Base-by-base conservation (phyloP, 768 basidiomycete genomes). In the Termitomyces sp. region DNA sequence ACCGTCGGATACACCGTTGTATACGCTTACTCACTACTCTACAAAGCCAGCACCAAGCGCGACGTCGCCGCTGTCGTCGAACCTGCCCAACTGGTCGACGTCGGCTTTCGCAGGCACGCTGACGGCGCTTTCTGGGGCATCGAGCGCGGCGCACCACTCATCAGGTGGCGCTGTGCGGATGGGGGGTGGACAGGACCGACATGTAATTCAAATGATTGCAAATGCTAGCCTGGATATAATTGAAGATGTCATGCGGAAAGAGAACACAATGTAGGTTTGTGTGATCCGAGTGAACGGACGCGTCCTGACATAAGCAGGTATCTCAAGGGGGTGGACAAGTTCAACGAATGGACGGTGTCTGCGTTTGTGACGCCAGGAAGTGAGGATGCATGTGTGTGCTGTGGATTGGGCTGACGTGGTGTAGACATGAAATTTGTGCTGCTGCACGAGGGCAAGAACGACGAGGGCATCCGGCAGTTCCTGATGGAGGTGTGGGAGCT, bases 131-230 rank as follows among this genome's bases (percentile, higher is more conserved):
- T 93, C 91, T 18, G 91, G 91, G 4, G 91, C 92, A 13, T 85
- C 90, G 18, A 88, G 84, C 64, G 81, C 88, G 22, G 81, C 81
- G 5, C 87, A 91, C 63, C 83, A 85, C 58, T 77, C 81, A 18
- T 76, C 81, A 40, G 82, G 86, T n/a, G 85, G 83, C 16, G 76
- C 75, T 11, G 81, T 81, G 32, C 76, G 82, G 61, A 83, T 89
- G 70, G 91, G 88, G 11, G 88, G 89, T 5, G 91, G 88, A 13
- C 88, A 88, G 71, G 89, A 92, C 66, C 78, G 91, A 50, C 94
- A 97, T 80, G 92, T 99, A 56, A 91, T 95, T 64, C 96, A 98
- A 76, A 97, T 99, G 91, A 94, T 98, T 65, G 96, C 95, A 20
- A 96, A 98, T 70, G 94, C 93, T 48, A 94, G 91, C 64, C 73